These are phyloP conservation scores for Pilasporangium apinafurcum DNA, from an alignment of 352 stramenopile species.

Conservation along the genomic window DNA sequence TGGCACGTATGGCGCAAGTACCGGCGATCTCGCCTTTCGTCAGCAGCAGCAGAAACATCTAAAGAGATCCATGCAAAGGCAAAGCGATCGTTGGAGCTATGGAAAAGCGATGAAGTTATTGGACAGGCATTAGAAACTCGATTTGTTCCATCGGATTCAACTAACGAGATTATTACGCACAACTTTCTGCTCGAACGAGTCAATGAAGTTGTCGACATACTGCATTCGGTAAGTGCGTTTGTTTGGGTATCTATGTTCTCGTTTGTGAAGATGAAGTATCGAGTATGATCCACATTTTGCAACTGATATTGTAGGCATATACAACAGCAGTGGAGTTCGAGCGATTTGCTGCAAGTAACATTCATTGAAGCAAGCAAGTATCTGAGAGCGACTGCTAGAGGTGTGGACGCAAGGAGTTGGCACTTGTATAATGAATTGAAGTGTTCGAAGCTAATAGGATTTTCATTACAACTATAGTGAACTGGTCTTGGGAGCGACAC, in stretches of 20 bases:
- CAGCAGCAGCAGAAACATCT: background rate
- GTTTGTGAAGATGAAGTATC: too few relatives aligned
- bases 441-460: too few relatives aligned
- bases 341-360: slow-evolving; percentile 1
- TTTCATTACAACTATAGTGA: too few relatives aligned
- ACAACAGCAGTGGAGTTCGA: slow-evolving; percentile 15
- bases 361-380: too few relatives aligned
- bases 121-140: slow-evolving; percentile 28
- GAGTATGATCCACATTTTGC: too few relatives aligned
- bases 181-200: slow-evolving; percentile 31
- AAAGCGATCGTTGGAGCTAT: slow-evolving; percentile 48
- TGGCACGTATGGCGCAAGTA: slow-evolving; percentile 76
- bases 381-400: too few relatives aligned
- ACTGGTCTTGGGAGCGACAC: too few relatives aligned
- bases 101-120: slow-evolving; percentile 56
- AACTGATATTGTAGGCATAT: slow-evolving; percentile 23
- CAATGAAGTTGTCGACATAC: slow-evolving; percentile 33
- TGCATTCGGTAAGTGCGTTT: slow-evolving; percentile 34
- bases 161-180: slow-evolving; percentile 20
- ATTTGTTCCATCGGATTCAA: slow-evolving; percentile 14
- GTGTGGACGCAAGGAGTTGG: too few relatives aligned
- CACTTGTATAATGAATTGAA: too few relatives aligned
- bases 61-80: slow-evolving; percentile 32
- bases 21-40: slow-evolving; percentile 18
- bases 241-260: too few relatives aligned